These are phyloP conservation scores for Diplocarpon mali DNA, from an alignment of 2,329 filamentous ascomycete species.

Conservation along the genomic window DNA sequence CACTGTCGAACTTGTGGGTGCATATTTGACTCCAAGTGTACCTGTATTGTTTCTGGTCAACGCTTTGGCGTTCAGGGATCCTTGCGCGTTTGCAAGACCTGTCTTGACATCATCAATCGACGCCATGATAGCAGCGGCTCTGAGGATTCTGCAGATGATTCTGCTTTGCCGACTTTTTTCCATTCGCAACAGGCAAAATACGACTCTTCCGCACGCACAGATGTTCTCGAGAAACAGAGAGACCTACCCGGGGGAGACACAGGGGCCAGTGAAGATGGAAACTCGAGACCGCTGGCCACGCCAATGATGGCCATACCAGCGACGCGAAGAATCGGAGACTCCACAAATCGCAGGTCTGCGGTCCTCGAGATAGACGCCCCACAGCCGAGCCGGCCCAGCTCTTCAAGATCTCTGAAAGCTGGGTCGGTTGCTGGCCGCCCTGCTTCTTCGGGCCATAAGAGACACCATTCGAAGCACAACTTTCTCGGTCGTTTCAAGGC, in stretches of 20 bases:
- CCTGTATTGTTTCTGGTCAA: conserved; percentile 75
- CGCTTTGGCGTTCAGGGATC: conserved; percentile 79
- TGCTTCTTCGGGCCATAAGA: conserved; percentile 68
- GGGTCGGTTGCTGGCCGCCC: conserved; percentile 52
- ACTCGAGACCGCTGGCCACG: conserved; percentile 44
- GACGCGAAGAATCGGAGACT: conserved; percentile 56
- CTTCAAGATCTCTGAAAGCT: conserved; percentile 78
- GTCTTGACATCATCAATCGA: conserved; percentile 80
- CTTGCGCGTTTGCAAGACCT: conserved; percentile 85
- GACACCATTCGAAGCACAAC: conserved; percentile 81
- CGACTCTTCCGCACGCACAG: conserved; percentile 29
- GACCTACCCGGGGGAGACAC: conserved; percentile 29
- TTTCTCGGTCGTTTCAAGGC: conserved; percentile 66
- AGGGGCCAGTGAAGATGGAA: conserved; percentile 28
- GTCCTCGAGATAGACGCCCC: conserved; percentile 83
- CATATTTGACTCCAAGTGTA: conserved; percentile 96
- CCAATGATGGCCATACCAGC: conserved; percentile 63
- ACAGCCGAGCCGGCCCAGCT: conserved; percentile 80
- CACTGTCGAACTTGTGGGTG: conserved; percentile 96
- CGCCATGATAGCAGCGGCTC: conserved; percentile 80
- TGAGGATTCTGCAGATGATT: conserved; percentile 76
- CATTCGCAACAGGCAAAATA: conserved; percentile 41
- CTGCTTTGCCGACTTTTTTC: conserved; percentile 52
- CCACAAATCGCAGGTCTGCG: conserved; percentile 72
- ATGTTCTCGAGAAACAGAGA: conserved; percentile 24